phyloP scores from a whole-genome alignment of 225 moss, liverwort and hornwort genomes.

The Polytrichum formosum region DNA sequence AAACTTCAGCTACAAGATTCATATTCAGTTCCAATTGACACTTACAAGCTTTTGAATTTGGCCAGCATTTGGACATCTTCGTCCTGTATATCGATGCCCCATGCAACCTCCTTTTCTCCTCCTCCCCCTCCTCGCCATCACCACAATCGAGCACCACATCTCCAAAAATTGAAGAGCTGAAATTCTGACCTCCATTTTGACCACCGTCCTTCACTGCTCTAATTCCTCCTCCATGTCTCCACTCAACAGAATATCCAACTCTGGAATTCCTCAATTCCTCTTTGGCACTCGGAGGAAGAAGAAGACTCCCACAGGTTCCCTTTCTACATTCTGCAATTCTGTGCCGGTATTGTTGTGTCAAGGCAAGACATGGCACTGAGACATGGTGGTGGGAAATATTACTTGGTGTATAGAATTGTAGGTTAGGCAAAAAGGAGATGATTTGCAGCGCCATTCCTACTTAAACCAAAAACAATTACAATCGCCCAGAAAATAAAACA shows the following conservation, averaged over 20 bases:
- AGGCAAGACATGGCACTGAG: too few relatives aligned
- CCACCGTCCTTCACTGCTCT: not conserved
- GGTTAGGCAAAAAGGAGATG: too few relatives aligned
- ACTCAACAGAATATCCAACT: not conserved
- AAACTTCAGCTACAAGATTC: too few relatives aligned
- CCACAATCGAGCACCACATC: not conserved
- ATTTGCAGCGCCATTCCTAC: too few relatives aligned
- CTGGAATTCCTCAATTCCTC: not conserved
- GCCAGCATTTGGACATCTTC: constrained; percentile 42
- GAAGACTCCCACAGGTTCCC: too few relatives aligned
- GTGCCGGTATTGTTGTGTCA: too few relatives aligned
- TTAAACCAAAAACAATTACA: too few relatives aligned
- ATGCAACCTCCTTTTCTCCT: constrained; percentile 5
- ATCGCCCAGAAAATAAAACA: too few relatives aligned
- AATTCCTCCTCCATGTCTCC: constrained; percentile 6
- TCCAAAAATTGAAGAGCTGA: too few relatives aligned
- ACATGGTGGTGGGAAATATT: too few relatives aligned
- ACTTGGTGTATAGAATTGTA: too few relatives aligned
- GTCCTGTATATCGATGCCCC: constrained; percentile 28
- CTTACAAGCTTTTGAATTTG: constrained; percentile 39
- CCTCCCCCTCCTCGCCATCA: not conserved
- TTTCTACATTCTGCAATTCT: too few relatives aligned
- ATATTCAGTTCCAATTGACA: not conserved
- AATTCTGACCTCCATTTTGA: not conserved
- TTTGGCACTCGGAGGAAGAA: not conserved